These are phyloP conservation scores for Knoxia roxburghii DNA, from an alignment of 257 asterid species.

Conservation along the genomic window DNA sequence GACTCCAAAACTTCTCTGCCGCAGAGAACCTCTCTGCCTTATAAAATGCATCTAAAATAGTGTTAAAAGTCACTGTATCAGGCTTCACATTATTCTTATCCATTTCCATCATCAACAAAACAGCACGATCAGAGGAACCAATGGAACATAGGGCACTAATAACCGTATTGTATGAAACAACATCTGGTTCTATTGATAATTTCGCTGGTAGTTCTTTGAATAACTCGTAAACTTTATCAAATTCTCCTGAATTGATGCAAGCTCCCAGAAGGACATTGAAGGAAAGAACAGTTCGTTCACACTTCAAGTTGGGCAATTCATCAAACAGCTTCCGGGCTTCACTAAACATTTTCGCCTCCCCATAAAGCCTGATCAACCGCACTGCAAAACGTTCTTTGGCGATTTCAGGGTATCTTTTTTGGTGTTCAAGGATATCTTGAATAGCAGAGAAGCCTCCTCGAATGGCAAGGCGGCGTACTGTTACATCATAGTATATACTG, in stretches of 20 bases:
- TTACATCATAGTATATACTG: constrained; percentile 1
- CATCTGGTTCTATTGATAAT: constrained; percentile 36
- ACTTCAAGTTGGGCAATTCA: constrained; percentile 46
- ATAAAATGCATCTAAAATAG: constrained; percentile 28
- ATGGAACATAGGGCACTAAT: constrained; percentile 32
- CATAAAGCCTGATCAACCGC: constrained; percentile 34
- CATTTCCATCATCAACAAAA: constrained; percentile 37
- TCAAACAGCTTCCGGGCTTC: constrained; percentile 48
- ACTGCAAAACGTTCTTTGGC: constrained; percentile 11
- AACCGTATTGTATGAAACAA: constrained; percentile 32
- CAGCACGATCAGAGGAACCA: constrained; percentile 39
- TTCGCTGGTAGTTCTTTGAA: constrained; percentile 34
- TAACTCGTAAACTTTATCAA: constrained; percentile 22
- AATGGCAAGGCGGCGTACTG: constrained; percentile 11
- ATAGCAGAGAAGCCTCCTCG: constrained; percentile 17
- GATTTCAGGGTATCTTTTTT: constrained; percentile 22
- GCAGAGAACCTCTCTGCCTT: constrained; percentile 18
- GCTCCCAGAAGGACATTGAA: constrained; percentile 49
- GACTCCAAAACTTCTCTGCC: constrained; percentile 41
- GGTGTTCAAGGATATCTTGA: constrained; percentile 16
- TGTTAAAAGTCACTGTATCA: constrained; percentile 25
- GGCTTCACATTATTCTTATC: constrained; percentile 28
- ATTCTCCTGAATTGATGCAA: constrained; percentile 25
- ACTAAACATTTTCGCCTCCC: constrained; percentile 37
- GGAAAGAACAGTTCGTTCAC: constrained; percentile 39